Percentiles rank a stretch among this genome's conserved stretches.
Conservation (phyloP, 257 asterid species). For the Plantago major region DNA sequence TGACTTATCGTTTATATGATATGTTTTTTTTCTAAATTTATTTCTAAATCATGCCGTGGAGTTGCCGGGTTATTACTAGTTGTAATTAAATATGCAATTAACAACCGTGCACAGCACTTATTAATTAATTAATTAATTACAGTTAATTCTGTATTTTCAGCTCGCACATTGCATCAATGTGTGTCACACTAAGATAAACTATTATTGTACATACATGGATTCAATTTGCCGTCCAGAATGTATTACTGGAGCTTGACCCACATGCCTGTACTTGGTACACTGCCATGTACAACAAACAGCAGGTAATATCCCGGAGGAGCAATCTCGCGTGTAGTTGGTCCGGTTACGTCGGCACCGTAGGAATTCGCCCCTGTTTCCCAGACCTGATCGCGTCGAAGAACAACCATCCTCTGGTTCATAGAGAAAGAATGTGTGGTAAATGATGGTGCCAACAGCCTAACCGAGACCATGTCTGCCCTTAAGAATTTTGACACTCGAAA, state of each 20-base stretch:
- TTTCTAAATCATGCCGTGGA: too few species aligned
- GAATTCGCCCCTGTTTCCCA: conserved; percentile 2
- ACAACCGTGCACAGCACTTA: neutral
- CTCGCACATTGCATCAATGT: neutral
- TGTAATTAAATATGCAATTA: neutral
- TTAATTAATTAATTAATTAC: neutral
- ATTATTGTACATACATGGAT: neutral
- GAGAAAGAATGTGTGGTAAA: conserved; percentile 62
- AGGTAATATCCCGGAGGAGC: conserved; percentile 70
- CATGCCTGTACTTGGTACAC: conserved; percentile 48
- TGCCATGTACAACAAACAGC: conserved; percentile 54
- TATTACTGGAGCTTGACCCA: conserved; percentile 47
- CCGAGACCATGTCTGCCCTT: conserved; percentile 21
- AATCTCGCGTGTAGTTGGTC: conserved; percentile 47
- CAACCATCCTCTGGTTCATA: conserved; percentile 73
- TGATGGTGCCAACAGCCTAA: conserved; percentile 51
- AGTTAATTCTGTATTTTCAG: neutral
- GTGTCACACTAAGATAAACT: neutral
- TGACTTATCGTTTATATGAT: too few species aligned
- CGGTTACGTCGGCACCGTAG: conserved; percentile 24
- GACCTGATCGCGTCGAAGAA: conserved; percentile 29
- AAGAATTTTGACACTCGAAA: conserved; percentile 24
- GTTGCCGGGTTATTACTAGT: too few species aligned
- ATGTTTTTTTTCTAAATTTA: too few species aligned
- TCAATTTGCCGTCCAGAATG: neutral